Conservation (phyloP, 2,329 filamentous ascomycete genomes). For the Sporothrix variecibatus region DNA sequence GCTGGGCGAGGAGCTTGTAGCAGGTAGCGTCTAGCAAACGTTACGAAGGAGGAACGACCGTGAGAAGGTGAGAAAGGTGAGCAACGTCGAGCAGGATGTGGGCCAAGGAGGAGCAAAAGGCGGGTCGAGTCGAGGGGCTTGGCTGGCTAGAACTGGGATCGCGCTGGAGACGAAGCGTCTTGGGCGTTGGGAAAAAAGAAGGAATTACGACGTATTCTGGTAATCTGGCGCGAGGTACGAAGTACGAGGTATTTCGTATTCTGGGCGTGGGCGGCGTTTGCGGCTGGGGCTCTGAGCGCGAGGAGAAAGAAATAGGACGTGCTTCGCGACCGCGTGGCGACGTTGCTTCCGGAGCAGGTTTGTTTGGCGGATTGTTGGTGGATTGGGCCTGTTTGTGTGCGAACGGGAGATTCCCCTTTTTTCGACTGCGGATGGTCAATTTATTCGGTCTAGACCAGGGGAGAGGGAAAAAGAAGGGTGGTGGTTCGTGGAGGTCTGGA, state of each 20-base stretch:
- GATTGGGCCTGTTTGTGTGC: neutral
- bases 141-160: slow-evolving; percentile 11
- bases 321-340: slow-evolving; percentile 18
- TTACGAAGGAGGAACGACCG: neutral
- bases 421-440: slow-evolving; percentile 14
- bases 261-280: neutral
- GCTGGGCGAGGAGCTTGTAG: neutral
- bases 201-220: neutral
- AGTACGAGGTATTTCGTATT: neutral
- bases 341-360: slow-evolving; percentile 14
- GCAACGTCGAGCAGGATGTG: neutral
- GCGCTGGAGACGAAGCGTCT: slow-evolving; percentile 4
- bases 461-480: neutral
- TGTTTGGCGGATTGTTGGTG: slow-evolving; percentile 8
- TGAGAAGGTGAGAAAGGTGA: neutral
- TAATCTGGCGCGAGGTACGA: neutral
- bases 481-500: neutral
- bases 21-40: neutral
- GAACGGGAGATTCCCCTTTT: slow-evolving; percentile 6
- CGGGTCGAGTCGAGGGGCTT: slow-evolving; percentile 20
- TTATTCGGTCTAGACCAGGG: slow-evolving; percentile 13
- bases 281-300: neutral
- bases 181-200: slow-evolving; percentile 1
- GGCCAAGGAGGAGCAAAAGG: slow-evolving; percentile 13
- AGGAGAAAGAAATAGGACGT: neutral